Base-by-base conservation (phyloP, 1,284 basidiomycete genomes). In the Exsudoporus floridanus region DNA sequence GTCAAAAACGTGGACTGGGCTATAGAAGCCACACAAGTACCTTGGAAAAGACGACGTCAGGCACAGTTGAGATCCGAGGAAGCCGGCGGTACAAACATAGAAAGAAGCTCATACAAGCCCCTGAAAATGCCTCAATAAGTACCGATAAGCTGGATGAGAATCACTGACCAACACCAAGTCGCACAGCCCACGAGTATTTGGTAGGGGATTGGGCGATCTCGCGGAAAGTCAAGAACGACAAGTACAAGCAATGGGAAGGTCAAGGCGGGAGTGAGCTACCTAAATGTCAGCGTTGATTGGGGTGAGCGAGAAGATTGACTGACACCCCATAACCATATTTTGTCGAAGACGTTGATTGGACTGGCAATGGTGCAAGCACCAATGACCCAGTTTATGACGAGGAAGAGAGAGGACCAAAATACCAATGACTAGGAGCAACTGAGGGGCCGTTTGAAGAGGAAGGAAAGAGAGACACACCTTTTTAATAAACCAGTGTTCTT, bases 351-450 rank as follows among this genome's bases (percentile, higher is more conserved):
- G 10, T 67, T 68, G 25, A 79, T 59, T 9, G 84, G 80, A 35
- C 60, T 60, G 3, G 79, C 73, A 18, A 80, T 70, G 55, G 87
- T 81, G 8, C 74, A 73, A 31, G 76, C 73, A 1, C 79, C 81
- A 36, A 90, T 74, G 18, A 80, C 73, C 89, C 90, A 92, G 61
- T 86, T 90, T 36, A 83, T 59, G 52, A 90, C 73, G 46, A 88
- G 74, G 74, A 87, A 91, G 6, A 81, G 55, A 10, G 82, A 74
- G 4, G 84, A 83, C 77, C 82, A 86, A 16, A 87, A 57, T 10
- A 84, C 84, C 37, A 88, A 71, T 0, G 78, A 74, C 76, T 80
- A 48, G 35, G 39, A 33, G 42, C 14, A 28, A 40, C 13, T 55
- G 41, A 52, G 46, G 33, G 13, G 42, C 0, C 13, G 7, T 38